phyloP scores from a whole-genome alignment of 495 filamentous ascomycete genomes.

The Halenospora varia region DNA sequence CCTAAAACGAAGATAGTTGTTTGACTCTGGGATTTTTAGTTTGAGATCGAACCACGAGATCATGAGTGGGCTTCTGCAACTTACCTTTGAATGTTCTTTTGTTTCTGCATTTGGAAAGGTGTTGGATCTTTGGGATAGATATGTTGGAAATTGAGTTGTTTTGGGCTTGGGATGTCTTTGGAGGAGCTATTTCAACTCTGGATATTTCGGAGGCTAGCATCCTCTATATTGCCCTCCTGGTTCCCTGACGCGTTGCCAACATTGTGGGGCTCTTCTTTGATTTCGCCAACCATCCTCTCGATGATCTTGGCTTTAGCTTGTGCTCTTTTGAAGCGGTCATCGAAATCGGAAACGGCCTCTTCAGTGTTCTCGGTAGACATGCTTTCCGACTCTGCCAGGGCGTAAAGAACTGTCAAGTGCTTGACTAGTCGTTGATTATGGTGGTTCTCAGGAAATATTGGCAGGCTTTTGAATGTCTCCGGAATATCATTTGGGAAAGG shows the following conservation, averaged over 20 bases:
- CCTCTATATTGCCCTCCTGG: constrained; percentile 52
- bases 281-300: constrained; percentile 64
- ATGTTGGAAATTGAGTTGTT: no score
- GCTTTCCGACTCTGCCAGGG: constrained; percentile 74
- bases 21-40: no score
- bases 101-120: no score
- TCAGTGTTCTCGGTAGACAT: constrained; percentile 76
- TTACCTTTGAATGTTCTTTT: no score
- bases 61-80: no score
- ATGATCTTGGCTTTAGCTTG: constrained; percentile 78
- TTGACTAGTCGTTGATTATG: constrained; percentile 66
- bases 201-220: constrained; percentile 40
- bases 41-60: no score
- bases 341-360: constrained; percentile 78
- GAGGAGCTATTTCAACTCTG: neutral
- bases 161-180: neutral
- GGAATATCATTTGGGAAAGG: constrained; percentile 4
- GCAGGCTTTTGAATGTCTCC: constrained; percentile 11
- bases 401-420: constrained; percentile 68
- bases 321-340: constrained; percentile 77
- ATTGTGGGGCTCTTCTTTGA: constrained; percentile 21
- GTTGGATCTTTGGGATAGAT: no score
- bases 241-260: constrained; percentile 20
- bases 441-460: constrained; percentile 50
- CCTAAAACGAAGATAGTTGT: no score